Base-by-base conservation (phyloP, 805 yeast species). In the Tetrapisispora fleetii region DNA sequence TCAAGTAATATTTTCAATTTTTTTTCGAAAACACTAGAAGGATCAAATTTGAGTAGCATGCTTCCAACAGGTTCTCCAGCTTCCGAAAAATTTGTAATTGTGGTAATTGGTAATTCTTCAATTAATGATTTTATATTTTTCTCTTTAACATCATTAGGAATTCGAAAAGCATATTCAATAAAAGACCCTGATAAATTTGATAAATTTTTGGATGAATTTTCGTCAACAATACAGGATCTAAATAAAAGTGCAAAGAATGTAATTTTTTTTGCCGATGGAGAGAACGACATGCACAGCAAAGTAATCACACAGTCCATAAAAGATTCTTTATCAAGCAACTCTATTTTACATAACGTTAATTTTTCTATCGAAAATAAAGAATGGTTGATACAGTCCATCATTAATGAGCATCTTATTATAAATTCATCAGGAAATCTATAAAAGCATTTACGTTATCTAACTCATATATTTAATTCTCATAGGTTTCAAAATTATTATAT, bases 1-100 rank as follows among this genome's bases (percentile, higher is more conserved):
- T 78, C 85, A 42, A 58, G 71, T 37, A 78, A 83, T 48, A 66
- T 80, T 1, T 57, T 70, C 54, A 47, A 57, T 53, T 40, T 83
- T 75, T 59, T 57, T 70, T 30, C 52, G 6, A 74, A 73, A 17
- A 71, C 67, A 52, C 58, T 65, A 1, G 41, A 48, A 0, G 70
- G 70, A 0, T 43, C 43, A 0, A 32, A 32, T 13, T 41, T 41
- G 18, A 14, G 16, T 13, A 35, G 30, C 6, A 41, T 41, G 36
- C 17, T 41, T 8, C 37, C 44, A 28, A 18, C 11, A 14, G 37
- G 14, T 17, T 6, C 24, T 7, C 24, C 45, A 4, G n/a, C 30
- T 9, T 63, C 80, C 46, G 41, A 52, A 0, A 64, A 65, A 1
- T 59, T 54, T 47, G 48, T 56, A 2, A 64, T 77, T 2, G 46